These are phyloP conservation scores for Triticum urartu DNA, from an alignment of 176 grass and related monocot genomes.

Conservation along the genomic window DNA sequence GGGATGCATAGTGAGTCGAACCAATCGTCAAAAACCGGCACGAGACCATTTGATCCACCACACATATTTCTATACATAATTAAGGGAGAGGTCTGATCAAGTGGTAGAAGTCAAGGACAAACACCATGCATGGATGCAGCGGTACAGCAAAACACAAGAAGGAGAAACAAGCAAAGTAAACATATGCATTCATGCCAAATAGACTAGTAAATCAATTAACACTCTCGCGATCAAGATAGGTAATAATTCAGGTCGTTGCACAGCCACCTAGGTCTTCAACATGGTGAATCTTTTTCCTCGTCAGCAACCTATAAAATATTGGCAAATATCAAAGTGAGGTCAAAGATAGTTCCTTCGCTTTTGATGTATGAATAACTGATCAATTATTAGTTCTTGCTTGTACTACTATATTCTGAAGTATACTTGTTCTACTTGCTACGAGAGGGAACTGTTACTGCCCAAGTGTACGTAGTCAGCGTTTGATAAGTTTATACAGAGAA, in stretches of 20 bases:
- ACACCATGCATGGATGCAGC: neutral
- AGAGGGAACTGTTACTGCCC: too few relatives aligned
- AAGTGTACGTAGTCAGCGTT: too few relatives aligned
- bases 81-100: neutral
- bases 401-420: neutral
- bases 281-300: neutral
- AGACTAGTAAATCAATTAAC: neutral
- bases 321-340: neutral
- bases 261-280: conserved; percentile 13
- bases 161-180: neutral
- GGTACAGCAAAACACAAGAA: neutral
- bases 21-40: neutral
- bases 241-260: neutral
- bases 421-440: neutral
- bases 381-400: neutral
- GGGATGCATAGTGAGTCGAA: neutral
- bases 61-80: conserved; percentile 19
- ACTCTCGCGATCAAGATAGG: neutral
- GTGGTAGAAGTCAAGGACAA: conserved; percentile 26
- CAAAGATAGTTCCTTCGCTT: neutral
- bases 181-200: conserved; percentile 29
- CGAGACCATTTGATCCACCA: neutral
- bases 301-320: conserved; percentile 32
- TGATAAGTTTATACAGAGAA: neutral
- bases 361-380: neutral